Evolutionary conservation across 768 basidiomycete genomes (phyloP), one percentile per base, ranked within the genome.

Genomic region (Psilocybe sp.): DNA sequence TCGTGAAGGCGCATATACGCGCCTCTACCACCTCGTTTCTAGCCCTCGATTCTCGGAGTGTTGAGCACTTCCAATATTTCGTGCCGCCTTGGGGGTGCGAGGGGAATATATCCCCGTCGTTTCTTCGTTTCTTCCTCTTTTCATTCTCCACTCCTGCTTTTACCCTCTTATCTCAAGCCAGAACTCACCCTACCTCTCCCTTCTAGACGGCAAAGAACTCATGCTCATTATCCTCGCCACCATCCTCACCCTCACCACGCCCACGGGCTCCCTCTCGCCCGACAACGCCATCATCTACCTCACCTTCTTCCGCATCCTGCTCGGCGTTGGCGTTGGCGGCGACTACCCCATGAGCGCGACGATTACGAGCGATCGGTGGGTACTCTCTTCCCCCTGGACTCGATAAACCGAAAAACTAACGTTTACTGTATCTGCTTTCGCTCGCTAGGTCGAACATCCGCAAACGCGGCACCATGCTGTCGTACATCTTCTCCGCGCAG

Each of bases 321-420:
- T 91, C 34, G 89, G 89, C 0, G 68, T 92, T 13, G 89, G 89
- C 18, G 81, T 91, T 1, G 89, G 87, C 13, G 89, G 85, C 2
- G 89, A 89, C 63, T 89, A 89, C 59, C 87, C 87, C 2, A 85
- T 89, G 86, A 81, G 78, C 11, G 86, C 87, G 0, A 79, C 79
- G 9, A 71, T 89, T 50, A 80, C 84, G 10, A 79, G 79, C 5
- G 88, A 91, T 57, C 76, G 85, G 23, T 28, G 23, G 4, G 23
- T 28, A n/a, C n/a, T n/a, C n/a, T n/a, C n/a, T n/a, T n/a, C n/a
- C n/a, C n/a, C n/a, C n/a, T n/a, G n/a, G n/a, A n/a, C n/a, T n/a
- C n/a, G n/a, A n/a, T n/a, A n/a, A n/a, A n/a, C n/a, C n/a, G n/a
- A n/a, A n/a, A n/a, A n/a, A n/a, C n/a, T n/a, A n/a, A n/a, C n/a